Percentiles rank a stretch among this genome's conserved stretches.
Conservation (phyloP, 768 basidiomycete genomes). For the Nidula microcarpa region DNA sequence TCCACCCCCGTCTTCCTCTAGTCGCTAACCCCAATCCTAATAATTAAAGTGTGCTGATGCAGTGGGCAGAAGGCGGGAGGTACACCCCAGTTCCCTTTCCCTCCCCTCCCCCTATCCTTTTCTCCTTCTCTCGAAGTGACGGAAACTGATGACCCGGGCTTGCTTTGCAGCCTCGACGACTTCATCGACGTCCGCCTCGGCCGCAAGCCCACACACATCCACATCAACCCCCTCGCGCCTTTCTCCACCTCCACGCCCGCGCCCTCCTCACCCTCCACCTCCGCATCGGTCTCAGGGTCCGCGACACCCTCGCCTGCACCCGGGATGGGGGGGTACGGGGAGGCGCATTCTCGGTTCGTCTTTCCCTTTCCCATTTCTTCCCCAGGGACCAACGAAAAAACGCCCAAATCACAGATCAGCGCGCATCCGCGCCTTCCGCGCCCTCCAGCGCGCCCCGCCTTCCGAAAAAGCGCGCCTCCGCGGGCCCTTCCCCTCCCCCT, state of each 20-base stretch:
- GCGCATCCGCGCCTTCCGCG: conserved; percentile 73
- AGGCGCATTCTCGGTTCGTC: not conserved
- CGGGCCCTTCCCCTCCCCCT: conserved; percentile 14
- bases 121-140: too few relatives aligned
- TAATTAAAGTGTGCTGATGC: conserved; percentile 72
- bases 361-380: conserved; percentile 3
- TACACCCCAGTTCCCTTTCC: conserved; percentile 10
- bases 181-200: conserved; percentile 81
- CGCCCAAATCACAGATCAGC: conserved; percentile 47
- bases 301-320: conserved; percentile 11
- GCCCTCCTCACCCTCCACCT: conserved; percentile 12
- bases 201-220: conserved; percentile 47
- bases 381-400: not conserved
- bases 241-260: conserved; percentile 16
- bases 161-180: conserved; percentile 61
- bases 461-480: conserved; percentile 61
- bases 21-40: too few relatives aligned
- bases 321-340: not conserved
- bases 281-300: not conserved
- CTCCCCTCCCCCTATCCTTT: too few relatives aligned
- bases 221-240: conserved; percentile 33
- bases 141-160: not conserved
- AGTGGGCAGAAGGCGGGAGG: conserved; percentile 90
- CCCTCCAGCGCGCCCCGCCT: conserved; percentile 60
- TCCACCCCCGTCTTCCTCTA: not conserved